Evolutionary conservation across 2,329 filamentous ascomycete genomes (phyloP).

Genomic region (Ambrosiella cleistominuta): DNA sequence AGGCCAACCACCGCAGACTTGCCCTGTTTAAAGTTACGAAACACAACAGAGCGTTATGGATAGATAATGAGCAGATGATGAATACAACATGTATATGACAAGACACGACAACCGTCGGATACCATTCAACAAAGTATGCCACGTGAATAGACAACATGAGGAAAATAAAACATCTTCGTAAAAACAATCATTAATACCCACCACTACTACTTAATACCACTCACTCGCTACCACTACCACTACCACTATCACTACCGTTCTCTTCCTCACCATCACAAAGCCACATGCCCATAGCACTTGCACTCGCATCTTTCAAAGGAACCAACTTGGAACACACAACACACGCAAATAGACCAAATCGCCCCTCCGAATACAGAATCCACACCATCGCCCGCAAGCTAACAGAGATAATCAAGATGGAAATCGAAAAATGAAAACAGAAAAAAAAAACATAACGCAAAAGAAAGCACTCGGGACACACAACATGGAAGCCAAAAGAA

Average conservation of each 20-base stretch:
- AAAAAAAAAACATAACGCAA: neutral
- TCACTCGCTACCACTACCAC: neutral
- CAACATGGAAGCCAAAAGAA: too few relatives aligned
- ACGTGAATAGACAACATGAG: too few relatives aligned
- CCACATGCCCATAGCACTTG: neutral
- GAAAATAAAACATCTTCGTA: too few relatives aligned
- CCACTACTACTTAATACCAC: too few relatives aligned
- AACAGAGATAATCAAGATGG: too few relatives aligned
- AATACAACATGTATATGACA: too few relatives aligned
- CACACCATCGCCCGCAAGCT: neutral
- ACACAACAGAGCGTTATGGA: neutral
- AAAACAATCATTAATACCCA: too few relatives aligned
- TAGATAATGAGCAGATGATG: neutral
- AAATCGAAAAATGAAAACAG: neutral
- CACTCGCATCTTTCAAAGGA: neutral
- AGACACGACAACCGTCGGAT: too few relatives aligned
- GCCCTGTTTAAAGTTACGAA: constrained; percentile 1
- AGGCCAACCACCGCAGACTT: neutral
- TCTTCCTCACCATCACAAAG: neutral
- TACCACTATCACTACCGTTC: neutral
- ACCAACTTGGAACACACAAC: neutral
- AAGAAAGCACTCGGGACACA: too few relatives aligned
- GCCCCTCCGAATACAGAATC: neutral
- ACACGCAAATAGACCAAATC: neutral
- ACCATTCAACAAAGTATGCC: too few relatives aligned